Evolutionary conservation across 2,329 filamentous ascomycete species (phyloP).

Genomic region (Penicillium sp.): DNA sequence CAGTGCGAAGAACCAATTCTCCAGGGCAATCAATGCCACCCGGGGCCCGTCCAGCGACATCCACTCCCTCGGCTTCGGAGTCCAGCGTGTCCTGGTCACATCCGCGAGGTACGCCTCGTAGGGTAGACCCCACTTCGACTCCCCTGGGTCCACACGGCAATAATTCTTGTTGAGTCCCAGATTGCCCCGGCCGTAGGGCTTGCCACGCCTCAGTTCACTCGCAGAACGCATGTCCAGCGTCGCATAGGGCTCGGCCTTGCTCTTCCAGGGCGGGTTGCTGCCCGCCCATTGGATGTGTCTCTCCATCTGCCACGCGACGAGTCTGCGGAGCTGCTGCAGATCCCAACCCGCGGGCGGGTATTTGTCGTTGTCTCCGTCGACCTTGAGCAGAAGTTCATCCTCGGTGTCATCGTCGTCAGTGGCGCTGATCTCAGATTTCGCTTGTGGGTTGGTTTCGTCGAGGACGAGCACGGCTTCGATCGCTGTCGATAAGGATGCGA

Average conservation of each 20-base stretch:
- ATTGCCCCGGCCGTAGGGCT: not conserved
- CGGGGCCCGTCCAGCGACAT: conserved; percentile 1
- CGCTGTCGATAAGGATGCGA: no score
- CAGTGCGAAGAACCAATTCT: conserved; percentile 1
- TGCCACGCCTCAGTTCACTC: not conserved
- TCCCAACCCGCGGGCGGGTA: no score
- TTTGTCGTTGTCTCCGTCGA: no score
- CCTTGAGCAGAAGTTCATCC: no score
- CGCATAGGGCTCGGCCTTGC: not conserved
- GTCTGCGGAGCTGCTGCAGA: not conserved
- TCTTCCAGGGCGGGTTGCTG: not conserved
- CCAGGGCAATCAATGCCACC: not conserved
- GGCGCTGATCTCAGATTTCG: no score
- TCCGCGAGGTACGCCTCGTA: not conserved
- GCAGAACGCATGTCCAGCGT: not conserved
- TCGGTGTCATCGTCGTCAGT: no score
- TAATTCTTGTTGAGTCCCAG: not conserved
- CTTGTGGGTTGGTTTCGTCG: no score
- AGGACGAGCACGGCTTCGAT: no score
- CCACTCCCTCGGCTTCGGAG: not conserved
- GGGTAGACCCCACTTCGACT: not conserved
- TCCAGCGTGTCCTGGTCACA: not conserved
- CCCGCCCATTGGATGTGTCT: conserved; percentile 5
- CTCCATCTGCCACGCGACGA: conserved; percentile 4
- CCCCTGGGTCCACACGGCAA: not conserved